Evolutionary conservation across 2,329 filamentous ascomycete species (phyloP).

Genomic region (Stemphylium lycopersici): DNA sequence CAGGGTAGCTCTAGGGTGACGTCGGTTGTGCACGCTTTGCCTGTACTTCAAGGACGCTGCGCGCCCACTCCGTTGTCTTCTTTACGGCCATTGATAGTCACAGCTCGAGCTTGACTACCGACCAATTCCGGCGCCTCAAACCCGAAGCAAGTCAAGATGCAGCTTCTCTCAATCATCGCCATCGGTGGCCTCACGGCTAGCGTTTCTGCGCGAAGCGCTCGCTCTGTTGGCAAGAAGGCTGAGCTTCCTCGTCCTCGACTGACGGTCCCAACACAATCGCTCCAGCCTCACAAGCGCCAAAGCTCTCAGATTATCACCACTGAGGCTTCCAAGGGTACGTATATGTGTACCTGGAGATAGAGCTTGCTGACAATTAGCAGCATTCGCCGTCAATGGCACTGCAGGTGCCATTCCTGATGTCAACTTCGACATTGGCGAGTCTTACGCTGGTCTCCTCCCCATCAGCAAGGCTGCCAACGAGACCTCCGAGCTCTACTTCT

Average conservation of each 20-base stretch:
- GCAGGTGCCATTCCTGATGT: constrained; percentile 55
- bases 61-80: neutral
- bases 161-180: constrained; percentile 41
- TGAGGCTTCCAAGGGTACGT: constrained; percentile 38
- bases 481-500: constrained; percentile 59
- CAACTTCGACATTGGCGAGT: constrained; percentile 53
- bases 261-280: constrained; percentile 23
- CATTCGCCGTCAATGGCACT: constrained; percentile 47
- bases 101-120: constrained; percentile 5
- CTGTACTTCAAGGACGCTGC: constrained; percentile 7
- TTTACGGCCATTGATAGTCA: constrained; percentile 9
- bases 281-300: constrained; percentile 32
- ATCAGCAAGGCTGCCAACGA: constrained; percentile 57
- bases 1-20: constrained; percentile 15
- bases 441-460: constrained; percentile 58
- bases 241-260: constrained; percentile 36
- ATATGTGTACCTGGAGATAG: too few species aligned
- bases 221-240: constrained; percentile 38
- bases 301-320: constrained; percentile 47
- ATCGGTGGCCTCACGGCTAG: constrained; percentile 35
- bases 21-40: constrained; percentile 4
- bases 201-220: constrained; percentile 37
- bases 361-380: constrained; percentile 23
- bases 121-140: neutral
- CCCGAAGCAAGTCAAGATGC: constrained; percentile 29